phyloP scores from a whole-genome alignment of 371 early-diverging fungal species.

The Coemansia sp. region DNA sequence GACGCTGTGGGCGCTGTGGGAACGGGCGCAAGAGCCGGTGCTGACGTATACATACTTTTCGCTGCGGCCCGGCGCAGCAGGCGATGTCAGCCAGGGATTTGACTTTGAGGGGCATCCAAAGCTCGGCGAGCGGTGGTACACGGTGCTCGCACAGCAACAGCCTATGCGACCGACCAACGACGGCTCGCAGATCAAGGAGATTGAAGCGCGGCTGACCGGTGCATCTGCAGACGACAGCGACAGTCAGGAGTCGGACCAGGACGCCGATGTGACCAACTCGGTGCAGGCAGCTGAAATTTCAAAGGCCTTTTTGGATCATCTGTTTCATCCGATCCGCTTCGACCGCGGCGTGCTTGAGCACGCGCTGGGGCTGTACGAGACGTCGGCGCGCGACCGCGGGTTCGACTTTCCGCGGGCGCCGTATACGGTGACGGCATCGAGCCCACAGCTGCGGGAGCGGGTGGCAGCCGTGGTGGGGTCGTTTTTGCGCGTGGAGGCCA shows the following conservation, averaged over 20 bases:
- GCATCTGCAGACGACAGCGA: neutral
- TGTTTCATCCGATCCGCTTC: constrained; percentile 47
- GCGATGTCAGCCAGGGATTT: constrained; percentile 7
- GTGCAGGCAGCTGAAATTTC: constrained; percentile 34
- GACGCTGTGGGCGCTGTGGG: constrained; percentile 53
- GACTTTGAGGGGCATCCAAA: constrained; percentile 35
- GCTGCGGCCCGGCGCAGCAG: constrained; percentile 17
- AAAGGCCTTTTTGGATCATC: constrained; percentile 41
- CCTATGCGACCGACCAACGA: constrained; percentile 22
- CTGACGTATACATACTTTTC: constrained; percentile 44
- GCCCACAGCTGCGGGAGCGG: constrained; percentile 33
- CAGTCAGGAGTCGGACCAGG: neutral
- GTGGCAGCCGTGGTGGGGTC: constrained; percentile 35
- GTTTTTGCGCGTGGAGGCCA: constrained; percentile 24
- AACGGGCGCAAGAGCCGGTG: constrained; percentile 37
- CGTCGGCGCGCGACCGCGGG: constrained; percentile 36
- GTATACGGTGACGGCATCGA: constrained; percentile 12
- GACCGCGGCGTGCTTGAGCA: constrained; percentile 43
- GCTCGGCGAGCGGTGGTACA: constrained; percentile 50
- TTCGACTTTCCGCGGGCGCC: constrained; percentile 29
- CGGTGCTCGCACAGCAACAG: constrained; percentile 31
- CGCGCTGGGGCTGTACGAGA: constrained; percentile 38
- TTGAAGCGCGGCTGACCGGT: constrained; percentile 32
- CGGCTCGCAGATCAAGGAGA: constrained; percentile 28
- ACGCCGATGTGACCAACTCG: neutral